phyloP scores from a whole-genome alignment of 1,139 yeast genomes.

The Yamadazyma triangularis region DNA sequence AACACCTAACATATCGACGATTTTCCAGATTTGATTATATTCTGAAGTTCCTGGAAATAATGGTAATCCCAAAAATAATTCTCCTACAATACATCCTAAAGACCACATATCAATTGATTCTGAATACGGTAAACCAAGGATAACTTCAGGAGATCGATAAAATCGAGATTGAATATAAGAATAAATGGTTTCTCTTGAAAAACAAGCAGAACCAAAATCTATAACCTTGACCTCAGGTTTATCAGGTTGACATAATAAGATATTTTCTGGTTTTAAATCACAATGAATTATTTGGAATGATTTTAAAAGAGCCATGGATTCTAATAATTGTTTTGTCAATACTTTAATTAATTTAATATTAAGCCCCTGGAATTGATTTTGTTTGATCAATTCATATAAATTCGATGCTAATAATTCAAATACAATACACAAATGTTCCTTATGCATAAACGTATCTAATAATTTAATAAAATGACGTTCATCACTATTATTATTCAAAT shows the following conservation, averaged over 20 bases:
- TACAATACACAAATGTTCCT: constrained; percentile 87
- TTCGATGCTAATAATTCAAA: constrained; percentile 88
- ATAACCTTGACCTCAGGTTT: constrained; percentile 87
- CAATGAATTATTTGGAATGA: constrained; percentile 88
- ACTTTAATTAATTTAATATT: constrained; percentile 75
- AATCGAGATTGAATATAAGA: constrained; percentile 95
- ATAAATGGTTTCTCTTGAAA: constrained; percentile 82
- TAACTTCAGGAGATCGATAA: constrained; percentile 93
- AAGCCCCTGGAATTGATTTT: constrained; percentile 90
- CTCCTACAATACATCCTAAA: constrained; percentile 93
- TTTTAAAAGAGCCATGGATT: constrained; percentile 74
- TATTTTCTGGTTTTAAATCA: constrained; percentile 95
- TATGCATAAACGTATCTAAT: constrained; percentile 87
- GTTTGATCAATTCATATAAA: constrained; percentile 84
- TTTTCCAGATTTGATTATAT: constrained; percentile 82
- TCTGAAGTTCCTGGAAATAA: constrained; percentile 94
- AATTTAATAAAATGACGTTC: constrained; percentile 73
- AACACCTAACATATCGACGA: constrained; percentile 74
- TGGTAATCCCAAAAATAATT: constrained; percentile 87
- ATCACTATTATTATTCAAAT: constrained; percentile 69
- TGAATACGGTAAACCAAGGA: constrained; percentile 85
- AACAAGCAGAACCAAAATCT: constrained; percentile 97
- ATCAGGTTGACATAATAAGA: constrained; percentile 75
- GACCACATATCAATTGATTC: constrained; percentile 99
- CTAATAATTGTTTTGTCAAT: constrained; percentile 76